A percentile compares a stretch with the other conserved stretches of the same genome.
These are phyloP conservation scores for Myxozyma melibiosi DNA, from an alignment of 805 yeast species.

Conservation along the genomic window DNA sequence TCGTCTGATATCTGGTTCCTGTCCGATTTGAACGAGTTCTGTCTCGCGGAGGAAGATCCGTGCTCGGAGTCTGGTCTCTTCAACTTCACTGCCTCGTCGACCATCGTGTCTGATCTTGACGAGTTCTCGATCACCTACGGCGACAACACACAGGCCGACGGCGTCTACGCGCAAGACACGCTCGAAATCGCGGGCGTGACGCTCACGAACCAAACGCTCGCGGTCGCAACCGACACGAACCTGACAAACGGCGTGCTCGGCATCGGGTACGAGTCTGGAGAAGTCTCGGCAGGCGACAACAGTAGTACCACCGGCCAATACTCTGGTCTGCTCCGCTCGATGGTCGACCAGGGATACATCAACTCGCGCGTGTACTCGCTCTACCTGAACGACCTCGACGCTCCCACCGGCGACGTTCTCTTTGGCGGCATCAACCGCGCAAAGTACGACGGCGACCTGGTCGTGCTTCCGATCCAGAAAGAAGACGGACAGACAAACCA, in stretches of 20 bases:
- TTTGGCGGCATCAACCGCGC: conserved; percentile 57
- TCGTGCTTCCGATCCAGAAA: conserved; percentile 1
- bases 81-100: conserved; percentile 35
- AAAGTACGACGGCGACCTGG: conserved; percentile 50
- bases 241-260: conserved; percentile 58
- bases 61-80: conserved; percentile 39
- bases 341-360: conserved; percentile 61
- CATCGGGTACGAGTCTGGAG: conserved; percentile 44
- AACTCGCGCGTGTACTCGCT: conserved; percentile 60
- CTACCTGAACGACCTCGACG: conserved; percentile 50
- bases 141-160: conserved; percentile 53
- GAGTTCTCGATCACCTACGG: conserved; percentile 48
- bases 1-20: conserved; percentile 71
- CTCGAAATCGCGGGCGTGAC: conserved; percentile 54
- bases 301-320: conserved; percentile 43
- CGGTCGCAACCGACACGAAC: conserved; percentile 67
- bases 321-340: conserved; percentile 63
- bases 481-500: background rate
- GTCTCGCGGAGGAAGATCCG: conserved; percentile 26
- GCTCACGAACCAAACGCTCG: conserved; percentile 61
- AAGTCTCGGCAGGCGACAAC: conserved; percentile 36
- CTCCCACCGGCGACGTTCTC: conserved; percentile 35
- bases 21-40: conserved; percentile 33
- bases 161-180: conserved; percentile 65
- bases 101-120: conserved; percentile 9